Evolutionary conservation across 768 basidiomycete species (phyloP), one percentile per base, ranked within the genome.

Genomic region (Lyophyllum atratum): DNA sequence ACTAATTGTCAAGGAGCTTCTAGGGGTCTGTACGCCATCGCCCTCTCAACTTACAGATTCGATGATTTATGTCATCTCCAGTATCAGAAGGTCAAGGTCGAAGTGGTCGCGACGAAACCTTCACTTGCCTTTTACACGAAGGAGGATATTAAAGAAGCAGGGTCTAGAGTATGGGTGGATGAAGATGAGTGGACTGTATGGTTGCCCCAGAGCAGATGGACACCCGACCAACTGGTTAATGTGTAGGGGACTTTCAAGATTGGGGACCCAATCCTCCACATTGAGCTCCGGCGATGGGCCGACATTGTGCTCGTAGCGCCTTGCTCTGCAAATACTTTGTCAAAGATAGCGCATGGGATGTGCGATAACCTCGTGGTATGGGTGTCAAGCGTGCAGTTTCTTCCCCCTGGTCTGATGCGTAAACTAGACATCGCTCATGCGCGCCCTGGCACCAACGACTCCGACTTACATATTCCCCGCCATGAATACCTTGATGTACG

Each of bases 401-500:
- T 45, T 25, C 29, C 44, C 22, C 5, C 26, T 17, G 37, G 29
- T 40, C 60, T 46, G 34, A 58, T 25, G 5, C 21, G 43, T 21
- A 12, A 49, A 44, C n/a, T 26, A 89, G 88, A 89, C 86, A 11
- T 89, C 93, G 14, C 80, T 97, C 3, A 81, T 97, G 58, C 86
- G 93, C 21, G 95, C 93, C 0, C 76, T 96, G 0, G 79, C 90
- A 2, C 92, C 95, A 0, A 79, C 83, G 6, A 97, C 93, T 0
- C 90, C 91, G 7, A 94, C 93, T 7, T 93, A 89, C 66, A 72
- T 98, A 34, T 98, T 95, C 67, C 96, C 96, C 1, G 97, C 96
- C 0, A 99, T 98, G 96, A 99, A 99, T 71, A 98, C 97, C 3
- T 78, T 93, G 62, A 99, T 99, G 96, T 98, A 92, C 67, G 85